Percentiles rank a stretch among this genome's conserved stretches.
Evolutionary conservation across 805 yeast species (phyloP).

Genomic region (Metschnikowia cubensis): DNA sequence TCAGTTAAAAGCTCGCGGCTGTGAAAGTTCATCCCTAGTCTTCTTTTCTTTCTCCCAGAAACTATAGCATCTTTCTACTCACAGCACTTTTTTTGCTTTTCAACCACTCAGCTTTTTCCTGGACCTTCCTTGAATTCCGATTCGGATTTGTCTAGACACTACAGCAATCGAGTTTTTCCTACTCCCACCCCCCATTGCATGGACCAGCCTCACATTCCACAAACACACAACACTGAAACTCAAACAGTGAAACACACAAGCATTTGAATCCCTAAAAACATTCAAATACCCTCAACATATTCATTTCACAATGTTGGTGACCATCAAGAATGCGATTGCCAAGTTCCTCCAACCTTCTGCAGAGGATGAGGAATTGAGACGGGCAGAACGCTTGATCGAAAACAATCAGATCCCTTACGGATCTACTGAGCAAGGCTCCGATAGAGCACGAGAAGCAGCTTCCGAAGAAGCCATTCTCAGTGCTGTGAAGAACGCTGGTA

Average conservation of each 20-base stretch:
- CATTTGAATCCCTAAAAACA: neutral
- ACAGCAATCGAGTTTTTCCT: conserved; percentile 1
- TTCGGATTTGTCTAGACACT: conserved; percentile 1
- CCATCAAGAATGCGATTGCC: conserved; percentile 32
- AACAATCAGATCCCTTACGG: conserved; percentile 37
- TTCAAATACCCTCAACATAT: neutral
- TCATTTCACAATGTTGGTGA: conserved; percentile 14
- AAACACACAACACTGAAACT: neutral
- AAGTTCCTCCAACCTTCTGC: conserved; percentile 22
- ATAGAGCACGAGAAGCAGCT: conserved; percentile 33
- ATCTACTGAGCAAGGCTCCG: conserved; percentile 22
- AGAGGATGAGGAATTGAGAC: conserved; percentile 26
- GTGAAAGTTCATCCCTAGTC: conserved; percentile 1
- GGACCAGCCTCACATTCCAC: neutral
- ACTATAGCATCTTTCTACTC: neutral
- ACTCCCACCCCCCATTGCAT: neutral
- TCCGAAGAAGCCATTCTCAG: conserved; percentile 34
- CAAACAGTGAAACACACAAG: no score
- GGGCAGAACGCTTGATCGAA: conserved; percentile 30
- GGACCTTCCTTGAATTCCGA: neutral
- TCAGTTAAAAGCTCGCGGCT: conserved; percentile 3
- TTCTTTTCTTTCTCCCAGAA: neutral
- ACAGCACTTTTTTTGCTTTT: neutral
- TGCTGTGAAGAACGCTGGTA: conserved; percentile 26
- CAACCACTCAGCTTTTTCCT: neutral